Evolutionary conservation across 1,284 basidiomycete species (phyloP).

Genomic region (Ceratobasidium sp.): DNA sequence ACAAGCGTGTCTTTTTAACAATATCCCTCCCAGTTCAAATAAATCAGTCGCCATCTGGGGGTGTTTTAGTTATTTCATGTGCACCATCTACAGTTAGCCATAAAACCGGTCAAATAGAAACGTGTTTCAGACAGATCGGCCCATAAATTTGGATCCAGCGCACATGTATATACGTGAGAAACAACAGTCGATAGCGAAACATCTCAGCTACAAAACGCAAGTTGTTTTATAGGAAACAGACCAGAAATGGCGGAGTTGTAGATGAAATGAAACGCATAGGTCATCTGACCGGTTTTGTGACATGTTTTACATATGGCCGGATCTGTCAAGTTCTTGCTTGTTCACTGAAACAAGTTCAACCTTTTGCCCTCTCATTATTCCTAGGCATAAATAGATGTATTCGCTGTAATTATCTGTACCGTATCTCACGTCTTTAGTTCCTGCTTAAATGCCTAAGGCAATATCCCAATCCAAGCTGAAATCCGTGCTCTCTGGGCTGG

Average conservation of each 20-base stretch:
- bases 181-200: not conserved
- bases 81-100: conserved; percentile 10
- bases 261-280: conserved; percentile 2
- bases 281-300: not conserved
- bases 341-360: not conserved
- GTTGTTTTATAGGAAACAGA: not conserved
- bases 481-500: conserved; percentile 25
- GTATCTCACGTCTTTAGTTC: not conserved
- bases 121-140: not conserved
- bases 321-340: not conserved
- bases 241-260: not conserved
- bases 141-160: not conserved
- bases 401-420: not conserved
- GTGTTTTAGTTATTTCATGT: no score
- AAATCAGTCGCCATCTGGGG: no score
- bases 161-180: not conserved
- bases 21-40: no score
- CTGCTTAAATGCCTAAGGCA: conserved; percentile 8
- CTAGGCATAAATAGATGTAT: no score
- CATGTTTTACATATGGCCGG: not conserved
- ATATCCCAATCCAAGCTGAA: not conserved
- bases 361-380: not conserved
- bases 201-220: not conserved
- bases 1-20: no score
- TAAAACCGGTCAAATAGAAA: not conserved